Conservation (phyloP, 129 eudicot genomes). For the Arctium minus region DNA sequence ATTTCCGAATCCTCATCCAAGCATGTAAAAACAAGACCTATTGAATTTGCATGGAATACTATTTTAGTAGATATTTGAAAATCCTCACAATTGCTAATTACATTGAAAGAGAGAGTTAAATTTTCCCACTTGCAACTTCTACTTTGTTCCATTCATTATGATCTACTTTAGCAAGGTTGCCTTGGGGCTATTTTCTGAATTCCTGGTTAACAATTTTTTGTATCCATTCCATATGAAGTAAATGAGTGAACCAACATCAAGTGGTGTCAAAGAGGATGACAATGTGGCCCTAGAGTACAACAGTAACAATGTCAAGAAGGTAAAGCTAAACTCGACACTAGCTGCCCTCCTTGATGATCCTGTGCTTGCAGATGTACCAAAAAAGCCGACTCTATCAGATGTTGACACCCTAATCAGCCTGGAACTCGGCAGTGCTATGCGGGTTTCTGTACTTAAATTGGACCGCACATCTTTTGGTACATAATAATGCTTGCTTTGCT, state of each 20-base stretch:
- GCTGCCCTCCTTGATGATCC: conserved; percentile 84
- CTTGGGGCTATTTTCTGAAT: not conserved
- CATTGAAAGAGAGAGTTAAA: not conserved
- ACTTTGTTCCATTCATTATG: not conserved
- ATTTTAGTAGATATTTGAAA: not conserved
- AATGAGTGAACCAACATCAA: conserved; percentile 21
- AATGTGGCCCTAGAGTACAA: conserved; percentile 41
- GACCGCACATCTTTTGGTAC: conserved; percentile 72
- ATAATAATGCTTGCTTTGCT: not conserved
- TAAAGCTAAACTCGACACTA: conserved; percentile 67
- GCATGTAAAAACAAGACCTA: not conserved
- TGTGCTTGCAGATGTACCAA: conserved; percentile 81
- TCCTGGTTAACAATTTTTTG: not conserved
- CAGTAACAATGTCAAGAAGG: conserved; percentile 56
- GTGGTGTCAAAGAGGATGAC: conserved; percentile 35
- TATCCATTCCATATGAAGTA: not conserved
- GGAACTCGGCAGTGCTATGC: conserved; percentile 98
- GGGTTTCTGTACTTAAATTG: conserved; percentile 63
- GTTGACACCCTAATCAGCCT: conserved; percentile 89
- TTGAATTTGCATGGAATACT: not conserved
- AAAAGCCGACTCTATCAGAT: conserved; percentile 64
- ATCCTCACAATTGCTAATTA: not conserved
- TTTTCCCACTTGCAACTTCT: not conserved
- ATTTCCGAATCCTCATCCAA: not conserved
- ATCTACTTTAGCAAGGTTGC: not conserved